Percentiles rank a stretch among this genome's conserved stretches.
Conservation (phyloP, 139 green algal species). For the Asterochloris sp. region DNA sequence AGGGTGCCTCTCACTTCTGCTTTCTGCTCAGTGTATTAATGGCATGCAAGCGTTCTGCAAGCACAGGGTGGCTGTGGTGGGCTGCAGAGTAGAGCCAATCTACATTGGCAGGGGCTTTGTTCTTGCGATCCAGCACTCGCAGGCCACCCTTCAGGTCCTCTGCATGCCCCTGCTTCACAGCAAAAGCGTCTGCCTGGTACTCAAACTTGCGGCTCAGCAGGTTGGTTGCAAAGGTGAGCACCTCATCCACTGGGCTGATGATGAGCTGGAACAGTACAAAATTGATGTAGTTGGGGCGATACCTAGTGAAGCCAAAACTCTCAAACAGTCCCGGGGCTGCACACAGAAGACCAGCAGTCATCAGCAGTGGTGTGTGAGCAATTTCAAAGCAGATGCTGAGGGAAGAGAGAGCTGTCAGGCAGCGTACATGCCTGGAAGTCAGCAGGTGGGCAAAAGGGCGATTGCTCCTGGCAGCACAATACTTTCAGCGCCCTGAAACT, state of each 20-base stretch:
- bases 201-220: conserved; percentile 79
- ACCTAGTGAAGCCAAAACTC: conserved; percentile 73
- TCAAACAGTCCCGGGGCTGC: conserved; percentile 46
- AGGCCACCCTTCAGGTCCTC: conserved; percentile 59
- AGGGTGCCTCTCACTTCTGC: neutral
- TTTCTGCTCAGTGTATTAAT: conserved; percentile 58
- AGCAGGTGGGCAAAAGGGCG: neutral
- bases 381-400: no score
- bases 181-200: conserved; percentile 91
- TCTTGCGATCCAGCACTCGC: conserved; percentile 77
- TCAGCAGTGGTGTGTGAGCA: no score
- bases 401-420: no score
- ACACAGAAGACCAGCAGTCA: no score
- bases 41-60: conserved; percentile 72
- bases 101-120: conserved; percentile 64
- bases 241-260: conserved; percentile 69
- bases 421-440: no score
- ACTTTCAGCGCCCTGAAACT: no score
- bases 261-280: conserved; percentile 84
- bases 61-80: conserved; percentile 81
- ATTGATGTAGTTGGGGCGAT: conserved; percentile 70
- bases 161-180: conserved; percentile 46
- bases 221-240: conserved; percentile 66
- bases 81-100: conserved; percentile 64
- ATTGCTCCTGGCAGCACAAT: no score